Base-by-base conservation (phyloP, 2,329 filamentous ascomycete species). In the Laburnicola sp. region DNA sequence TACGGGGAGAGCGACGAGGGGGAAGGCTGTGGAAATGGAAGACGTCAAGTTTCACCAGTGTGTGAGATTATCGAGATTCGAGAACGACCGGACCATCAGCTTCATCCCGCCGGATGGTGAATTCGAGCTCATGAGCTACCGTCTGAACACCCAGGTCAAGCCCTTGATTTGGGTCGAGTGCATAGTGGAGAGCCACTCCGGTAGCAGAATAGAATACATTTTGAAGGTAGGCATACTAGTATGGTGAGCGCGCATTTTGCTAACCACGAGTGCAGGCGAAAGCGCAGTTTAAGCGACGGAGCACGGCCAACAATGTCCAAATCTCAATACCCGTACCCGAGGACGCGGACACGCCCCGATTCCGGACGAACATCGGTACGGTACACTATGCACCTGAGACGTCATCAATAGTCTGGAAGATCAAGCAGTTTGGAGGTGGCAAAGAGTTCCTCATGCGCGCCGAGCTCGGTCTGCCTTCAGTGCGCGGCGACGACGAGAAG, bases 1-100 rank as follows among this genome's bases (percentile, higher is more conserved):
- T 3, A 99, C 94, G 0, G 94, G 94, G 26, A 84, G 94, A 55
- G 91, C 93, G 11, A 97, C 93, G 35, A 81, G 94, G 66, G 94
- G 94, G 54, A 99, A 99, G 76, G 90, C 94, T 7, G 94, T 99
- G 58, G 94, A 99, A 77, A 99, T 99, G 94, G 94, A 99, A 70
- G 94, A 99, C 65, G 94, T 99, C 75, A 99, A 99, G 69, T 99
- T 99, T 75, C 94, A 99, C 76, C 94, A 99, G 74, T 99, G 94
- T 70, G 94, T 99, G 58, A 86, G 94, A 57, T 82, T 99, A 59
- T 95, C 91, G 41, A 85, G 94, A 60, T 99, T 99, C 76, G 94
- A 99, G 75, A 99, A 97, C 75, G 94, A 99, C 78, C 83, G 94
- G 54, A 99, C 94, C 32, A 99, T 99, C 76, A 96, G 91, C 71